A percentile compares a stretch with the other conserved stretches of the same genome.
Conservation (phyloP, 1,139 yeast genomes). For the Cylindricascospora bacillispora region DNA sequence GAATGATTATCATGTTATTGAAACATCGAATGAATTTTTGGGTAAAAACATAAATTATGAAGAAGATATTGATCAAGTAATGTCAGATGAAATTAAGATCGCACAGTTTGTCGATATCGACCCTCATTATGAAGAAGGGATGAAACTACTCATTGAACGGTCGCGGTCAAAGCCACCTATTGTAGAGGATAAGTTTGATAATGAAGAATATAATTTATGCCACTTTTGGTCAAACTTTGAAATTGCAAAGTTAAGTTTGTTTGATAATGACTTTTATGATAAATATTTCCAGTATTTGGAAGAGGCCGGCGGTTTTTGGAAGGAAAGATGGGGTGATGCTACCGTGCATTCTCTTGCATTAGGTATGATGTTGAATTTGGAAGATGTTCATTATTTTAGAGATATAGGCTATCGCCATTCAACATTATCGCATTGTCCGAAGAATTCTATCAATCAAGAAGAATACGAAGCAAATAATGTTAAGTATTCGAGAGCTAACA, state of each 20-base stretch:
- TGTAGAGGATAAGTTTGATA: conserved; percentile 37
- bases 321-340: conserved; percentile 91
- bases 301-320: conserved; percentile 61
- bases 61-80: conserved; percentile 2
- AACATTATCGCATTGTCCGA: conserved; percentile 68
- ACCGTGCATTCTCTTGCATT: conserved; percentile 77
- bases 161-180: conserved; percentile 10
- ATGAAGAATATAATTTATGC: conserved; percentile 60
- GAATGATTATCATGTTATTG: conserved; percentile 21
- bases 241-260: conserved; percentile 66
- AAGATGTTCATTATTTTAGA: conserved; percentile 71
- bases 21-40: conserved; percentile 10
- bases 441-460: conserved; percentile 29
- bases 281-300: conserved; percentile 57
- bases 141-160: conserved; percentile 8
- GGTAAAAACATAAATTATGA: conserved; percentile 16
- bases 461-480: neutral
- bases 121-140: conserved; percentile 5
- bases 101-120: neutral
- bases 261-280: conserved; percentile 48
- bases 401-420: conserved; percentile 81
- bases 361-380: conserved; percentile 51
- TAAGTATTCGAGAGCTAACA: conserved; percentile 27
- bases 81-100: conserved; percentile 4
- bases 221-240: conserved; percentile 93